These are phyloP conservation scores for Lablab purpureus DNA, from an alignment of 306 rosid genomes.

Conservation along the genomic window DNA sequence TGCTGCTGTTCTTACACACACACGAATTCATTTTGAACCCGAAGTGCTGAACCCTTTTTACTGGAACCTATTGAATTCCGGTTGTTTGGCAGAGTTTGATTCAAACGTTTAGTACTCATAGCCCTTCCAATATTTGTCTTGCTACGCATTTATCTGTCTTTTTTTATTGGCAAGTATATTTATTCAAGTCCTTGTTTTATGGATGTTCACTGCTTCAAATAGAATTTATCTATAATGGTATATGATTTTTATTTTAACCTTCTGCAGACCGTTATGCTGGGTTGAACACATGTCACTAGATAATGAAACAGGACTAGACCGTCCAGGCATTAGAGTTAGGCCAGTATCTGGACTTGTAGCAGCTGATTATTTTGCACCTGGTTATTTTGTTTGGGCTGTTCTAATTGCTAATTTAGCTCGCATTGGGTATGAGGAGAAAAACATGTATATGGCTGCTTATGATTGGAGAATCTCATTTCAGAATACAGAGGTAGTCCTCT, in stretches of 20 bases:
- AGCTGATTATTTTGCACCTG: slow-evolving; percentile 94
- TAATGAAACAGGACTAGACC: slow-evolving; percentile 87
- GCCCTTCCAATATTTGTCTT: neutral
- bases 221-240: slow-evolving; percentile 25
- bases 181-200: slow-evolving; percentile 32
- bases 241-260: slow-evolving; percentile 32
- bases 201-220: neutral
- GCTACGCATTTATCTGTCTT: neutral
- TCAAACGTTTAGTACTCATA: slow-evolving; percentile 30
- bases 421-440: slow-evolving; percentile 89
- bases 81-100: neutral
- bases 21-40: neutral
- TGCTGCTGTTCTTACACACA: neutral
- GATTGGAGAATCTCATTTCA: slow-evolving; percentile 92
- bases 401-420: slow-evolving; percentile 90
- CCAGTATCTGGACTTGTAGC: slow-evolving; percentile 96
- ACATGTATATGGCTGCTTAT: slow-evolving; percentile 91
- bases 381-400: slow-evolving; percentile 95
- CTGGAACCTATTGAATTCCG: neutral
- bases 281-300: slow-evolving; percentile 87
- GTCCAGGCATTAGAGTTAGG: slow-evolving; percentile 75
- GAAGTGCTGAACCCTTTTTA: neutral
- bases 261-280: slow-evolving; percentile 83
- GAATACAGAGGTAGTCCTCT: slow-evolving; percentile 76
- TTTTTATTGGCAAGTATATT: slow-evolving; percentile 11